Evolutionary conservation across 306 rosid genomes (phyloP), one percentile per base, ranked within the genome.

Genomic region (Morella rubra): DNA sequence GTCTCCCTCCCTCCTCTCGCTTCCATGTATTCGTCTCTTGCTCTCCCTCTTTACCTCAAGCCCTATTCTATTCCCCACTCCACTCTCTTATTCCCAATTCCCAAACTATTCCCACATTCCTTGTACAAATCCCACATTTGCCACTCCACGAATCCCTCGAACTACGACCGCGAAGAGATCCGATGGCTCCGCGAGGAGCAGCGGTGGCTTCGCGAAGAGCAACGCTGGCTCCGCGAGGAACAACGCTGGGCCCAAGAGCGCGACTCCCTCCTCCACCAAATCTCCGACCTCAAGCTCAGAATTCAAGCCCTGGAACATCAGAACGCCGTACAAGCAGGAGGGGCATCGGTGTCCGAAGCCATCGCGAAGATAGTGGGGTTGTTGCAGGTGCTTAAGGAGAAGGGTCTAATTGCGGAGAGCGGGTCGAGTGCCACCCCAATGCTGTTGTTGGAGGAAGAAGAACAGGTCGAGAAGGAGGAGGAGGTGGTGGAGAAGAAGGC

Each of bases 161-260:
- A 46, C 27, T 73, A 84, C 66, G 86, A 86, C 61, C 84, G 80
- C 78, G 91, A 91, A 54, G 93, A 89, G 52, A 50, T 78, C 3
- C 89, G 90, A 1, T 91, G 98, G 98, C 90, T 90, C 50, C 93
- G 97, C 4, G 97, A 94, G 55, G 97, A 94, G 72, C 97, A 90
- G 67, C 91, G 98, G 0, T 94, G 98, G 98, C 85, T 92, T 1
- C 93, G 96, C 0, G 96, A 93, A 12, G 96, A 91, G 49, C 87
- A 91, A 73, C 86, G 96, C 0, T 93, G 98, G 98, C 87, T 91
- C 64, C 93, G 93, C 9, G 93, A 90, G 69, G 96, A 93, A 76
- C 90, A 86, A 45, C 90, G 96, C 2, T 94, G 95, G 97, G 64
- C 51, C 22, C 82, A 86, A 13, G 90, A 95, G n/a, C 91, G 91